Conservation (phyloP, 495 filamentous ascomycete genomes). For the Penicillium roqueforti region DNA sequence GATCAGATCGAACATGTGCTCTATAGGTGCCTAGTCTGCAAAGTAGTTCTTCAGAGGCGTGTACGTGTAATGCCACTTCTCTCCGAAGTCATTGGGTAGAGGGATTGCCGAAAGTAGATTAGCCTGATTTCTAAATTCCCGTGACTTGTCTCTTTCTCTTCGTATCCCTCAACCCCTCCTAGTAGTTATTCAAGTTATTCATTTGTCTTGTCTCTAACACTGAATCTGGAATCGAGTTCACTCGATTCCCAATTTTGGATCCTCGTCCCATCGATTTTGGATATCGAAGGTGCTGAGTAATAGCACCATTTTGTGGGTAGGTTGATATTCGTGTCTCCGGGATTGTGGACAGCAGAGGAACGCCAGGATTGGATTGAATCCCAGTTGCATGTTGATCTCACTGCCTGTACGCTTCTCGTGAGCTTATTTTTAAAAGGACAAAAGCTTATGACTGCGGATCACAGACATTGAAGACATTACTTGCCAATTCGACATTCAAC, state of each 20-base stretch:
- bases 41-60: not conserved
- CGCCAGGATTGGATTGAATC: conserved; percentile 9
- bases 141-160: conserved; percentile 31
- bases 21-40: not conserved
- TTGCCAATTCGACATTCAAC: not conserved
- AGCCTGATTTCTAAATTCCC: conserved; percentile 26
- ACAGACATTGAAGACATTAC: conserved; percentile 5
- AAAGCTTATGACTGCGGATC: not conserved
- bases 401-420: not conserved
- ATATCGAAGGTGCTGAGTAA: conserved; percentile 14
- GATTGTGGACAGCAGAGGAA: conserved; percentile 19
- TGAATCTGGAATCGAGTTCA: not conserved
- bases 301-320: conserved; percentile 26
- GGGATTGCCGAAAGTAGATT: conserved; percentile 16
- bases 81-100: conserved; percentile 17
- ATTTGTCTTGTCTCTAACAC: not conserved
- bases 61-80: not conserved
- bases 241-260: not conserved
- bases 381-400: not conserved
- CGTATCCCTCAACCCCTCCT: conserved; percentile 28
- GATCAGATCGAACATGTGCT: not conserved
- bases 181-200: conserved; percentile 1
- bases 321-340: conserved; percentile 18
- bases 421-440: not conserved
- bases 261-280: not conserved